Conservation (phyloP, 192 early-diverging fungal genomes). For the Entomortierella beljakovae region DNA sequence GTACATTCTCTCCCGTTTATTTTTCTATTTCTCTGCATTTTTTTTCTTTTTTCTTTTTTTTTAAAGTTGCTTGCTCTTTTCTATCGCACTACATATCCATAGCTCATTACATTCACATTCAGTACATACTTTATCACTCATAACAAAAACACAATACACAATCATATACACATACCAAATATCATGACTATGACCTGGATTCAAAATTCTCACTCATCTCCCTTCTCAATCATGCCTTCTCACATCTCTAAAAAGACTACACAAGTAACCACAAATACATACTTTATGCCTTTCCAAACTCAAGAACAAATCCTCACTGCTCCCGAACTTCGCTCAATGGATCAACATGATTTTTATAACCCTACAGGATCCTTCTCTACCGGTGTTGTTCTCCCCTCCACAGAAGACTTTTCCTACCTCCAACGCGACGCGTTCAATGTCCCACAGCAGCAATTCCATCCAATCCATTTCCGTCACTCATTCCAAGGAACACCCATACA, state of each 20-base stretch:
- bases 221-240: neutral
- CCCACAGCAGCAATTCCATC: neutral
- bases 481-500: conserved; percentile 12
- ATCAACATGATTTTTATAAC: neutral
- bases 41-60: conserved; percentile 10
- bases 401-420: conserved; percentile 3
- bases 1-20: neutral
- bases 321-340: conserved; percentile 34
- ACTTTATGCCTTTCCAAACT: neutral
- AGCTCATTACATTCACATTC: neutral
- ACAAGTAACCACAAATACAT: neutral
- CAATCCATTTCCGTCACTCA: conserved; percentile 13
- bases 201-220: neutral
- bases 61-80: neutral
- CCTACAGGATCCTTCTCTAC: neutral
- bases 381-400: neutral
- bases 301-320: conserved; percentile 24
- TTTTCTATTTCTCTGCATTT: conserved; percentile 4
- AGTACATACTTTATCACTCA: neutral
- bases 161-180: neutral
- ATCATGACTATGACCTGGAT: conserved; percentile 19
- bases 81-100: neutral
- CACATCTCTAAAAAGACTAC: neutral
- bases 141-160: neutral
- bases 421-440: neutral